Conservation (phyloP, 2,329 filamentous ascomycete species). For the Epichloe sibirici region DNA sequence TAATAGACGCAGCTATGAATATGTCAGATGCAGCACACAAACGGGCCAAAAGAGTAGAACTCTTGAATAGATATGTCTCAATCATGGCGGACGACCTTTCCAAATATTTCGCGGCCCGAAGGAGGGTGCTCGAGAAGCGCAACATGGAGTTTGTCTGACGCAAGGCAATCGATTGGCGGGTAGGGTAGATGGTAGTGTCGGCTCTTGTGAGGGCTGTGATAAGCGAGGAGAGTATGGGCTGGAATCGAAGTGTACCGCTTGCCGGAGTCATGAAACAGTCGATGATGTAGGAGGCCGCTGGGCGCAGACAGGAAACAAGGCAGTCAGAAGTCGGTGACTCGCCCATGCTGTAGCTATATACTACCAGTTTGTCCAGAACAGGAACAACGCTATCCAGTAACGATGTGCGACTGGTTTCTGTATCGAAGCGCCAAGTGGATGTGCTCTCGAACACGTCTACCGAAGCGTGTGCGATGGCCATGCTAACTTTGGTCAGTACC, state of each 20-base stretch:
- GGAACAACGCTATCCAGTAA: slow-evolving; percentile 57
- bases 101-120: slow-evolving; percentile 56
- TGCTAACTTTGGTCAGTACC: slow-evolving; percentile 57
- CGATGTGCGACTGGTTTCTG: slow-evolving; percentile 52
- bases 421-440: slow-evolving; percentile 71
- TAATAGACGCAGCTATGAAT: slow-evolving; percentile 54
- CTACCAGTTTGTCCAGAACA: slow-evolving; percentile 59
- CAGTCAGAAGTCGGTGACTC: slow-evolving; percentile 35
- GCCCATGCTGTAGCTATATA: slow-evolving; percentile 64
- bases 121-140: slow-evolving; percentile 52
- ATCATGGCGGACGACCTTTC: slow-evolving; percentile 52
- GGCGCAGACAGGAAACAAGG: slow-evolving; percentile 50
- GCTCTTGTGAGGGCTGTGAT: slow-evolving; percentile 35
- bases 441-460: slow-evolving; percentile 80
- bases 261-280: slow-evolving; percentile 64
- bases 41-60: slow-evolving; percentile 62
- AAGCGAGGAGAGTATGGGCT: slow-evolving; percentile 62
- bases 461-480: slow-evolving; percentile 61
- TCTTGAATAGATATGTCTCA: slow-evolving; percentile 71
- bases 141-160: slow-evolving; percentile 54
- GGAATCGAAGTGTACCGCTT: slow-evolving; percentile 59
- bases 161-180: slow-evolving; percentile 41
- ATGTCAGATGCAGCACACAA: slow-evolving; percentile 58
- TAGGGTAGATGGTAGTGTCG: slow-evolving; percentile 49
- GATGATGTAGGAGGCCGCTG: slow-evolving; percentile 63